Percentiles rank a stretch among this genome's conserved stretches.
Conservation (phyloP, 1,139 yeast species). For the Meyerozyma smithsonii region DNA sequence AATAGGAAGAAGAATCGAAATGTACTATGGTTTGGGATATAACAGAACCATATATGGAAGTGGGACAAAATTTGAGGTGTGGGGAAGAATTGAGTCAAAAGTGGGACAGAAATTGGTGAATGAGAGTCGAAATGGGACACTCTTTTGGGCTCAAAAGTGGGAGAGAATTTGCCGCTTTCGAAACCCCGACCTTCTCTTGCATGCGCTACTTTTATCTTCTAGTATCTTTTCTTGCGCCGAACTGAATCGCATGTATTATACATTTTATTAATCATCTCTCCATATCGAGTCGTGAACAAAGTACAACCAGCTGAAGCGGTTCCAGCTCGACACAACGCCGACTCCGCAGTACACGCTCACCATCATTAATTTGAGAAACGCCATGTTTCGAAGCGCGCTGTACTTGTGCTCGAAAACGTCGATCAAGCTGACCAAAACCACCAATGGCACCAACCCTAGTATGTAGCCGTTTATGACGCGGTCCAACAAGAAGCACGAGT, state of each 20-base stretch:
- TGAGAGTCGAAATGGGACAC: no score
- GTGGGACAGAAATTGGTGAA: no score
- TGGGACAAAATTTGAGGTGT: no score
- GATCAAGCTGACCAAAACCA: conserved; percentile 48
- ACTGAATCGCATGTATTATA: not conserved
- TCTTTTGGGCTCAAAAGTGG: no score
- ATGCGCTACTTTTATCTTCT: no score
- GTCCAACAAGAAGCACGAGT: conserved; percentile 55
- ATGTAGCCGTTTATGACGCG: conserved; percentile 65
- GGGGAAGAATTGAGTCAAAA: no score
- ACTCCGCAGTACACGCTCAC: conserved; percentile 82
- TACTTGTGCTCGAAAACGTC: conserved; percentile 54
- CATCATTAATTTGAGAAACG: conserved; percentile 75
- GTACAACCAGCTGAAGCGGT: conserved; percentile 83
- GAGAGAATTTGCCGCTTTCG: no score
- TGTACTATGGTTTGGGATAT: no score
- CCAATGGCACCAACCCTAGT: conserved; percentile 63
- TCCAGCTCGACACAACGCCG: conserved; percentile 86
- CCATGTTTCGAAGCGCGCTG: conserved; percentile 47
- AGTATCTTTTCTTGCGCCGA: no score
- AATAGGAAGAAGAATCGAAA: no score
- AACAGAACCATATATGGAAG: no score
- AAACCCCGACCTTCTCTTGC: no score
- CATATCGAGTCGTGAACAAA: conserved; percentile 71
- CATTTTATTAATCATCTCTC: conserved; percentile 21